A percentile compares a stretch with the other conserved stretches of the same genome.
Evolutionary conservation across 345 rosid species (phyloP).

Genomic region (Euphorbia peplus): DNA sequence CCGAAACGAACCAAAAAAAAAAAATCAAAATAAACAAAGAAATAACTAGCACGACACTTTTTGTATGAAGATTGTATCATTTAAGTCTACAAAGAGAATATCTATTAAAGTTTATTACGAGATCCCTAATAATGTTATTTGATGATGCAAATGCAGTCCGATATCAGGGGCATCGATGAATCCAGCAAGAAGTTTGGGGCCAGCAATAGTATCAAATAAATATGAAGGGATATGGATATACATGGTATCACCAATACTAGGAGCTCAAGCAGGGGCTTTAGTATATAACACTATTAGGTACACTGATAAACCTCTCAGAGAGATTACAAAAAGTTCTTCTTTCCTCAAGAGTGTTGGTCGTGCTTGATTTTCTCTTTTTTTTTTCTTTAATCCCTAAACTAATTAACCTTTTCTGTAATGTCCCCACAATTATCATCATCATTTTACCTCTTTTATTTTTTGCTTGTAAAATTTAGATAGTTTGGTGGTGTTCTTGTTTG

Average conservation of each 20-base stretch:
- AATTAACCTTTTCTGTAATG: not conserved
- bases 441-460: no score
- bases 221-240: constrained; percentile 75
- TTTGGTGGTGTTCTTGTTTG: no score
- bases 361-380: not conserved
- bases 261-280: constrained; percentile 76
- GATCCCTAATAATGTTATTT: not conserved
- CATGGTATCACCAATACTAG: constrained; percentile 51
- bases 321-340: constrained; percentile 29
- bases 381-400: not conserved
- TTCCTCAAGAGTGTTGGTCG: constrained; percentile 9
- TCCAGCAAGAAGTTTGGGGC: constrained; percentile 88
- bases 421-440: no score
- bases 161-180: constrained; percentile 88
- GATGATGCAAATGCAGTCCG: constrained; percentile 36
- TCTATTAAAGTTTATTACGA: no score
- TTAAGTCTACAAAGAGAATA: no score
- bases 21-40: no score
- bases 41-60: no score
- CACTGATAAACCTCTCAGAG: constrained; percentile 69
- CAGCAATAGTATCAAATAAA: constrained; percentile 58
- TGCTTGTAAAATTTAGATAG: no score
- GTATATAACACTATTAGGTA: constrained; percentile 64
- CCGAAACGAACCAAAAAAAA: no score
- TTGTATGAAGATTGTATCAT: no score